Base-by-base conservation (phyloP, 768 basidiomycete species). In the Kwoniella sp. region DNA sequence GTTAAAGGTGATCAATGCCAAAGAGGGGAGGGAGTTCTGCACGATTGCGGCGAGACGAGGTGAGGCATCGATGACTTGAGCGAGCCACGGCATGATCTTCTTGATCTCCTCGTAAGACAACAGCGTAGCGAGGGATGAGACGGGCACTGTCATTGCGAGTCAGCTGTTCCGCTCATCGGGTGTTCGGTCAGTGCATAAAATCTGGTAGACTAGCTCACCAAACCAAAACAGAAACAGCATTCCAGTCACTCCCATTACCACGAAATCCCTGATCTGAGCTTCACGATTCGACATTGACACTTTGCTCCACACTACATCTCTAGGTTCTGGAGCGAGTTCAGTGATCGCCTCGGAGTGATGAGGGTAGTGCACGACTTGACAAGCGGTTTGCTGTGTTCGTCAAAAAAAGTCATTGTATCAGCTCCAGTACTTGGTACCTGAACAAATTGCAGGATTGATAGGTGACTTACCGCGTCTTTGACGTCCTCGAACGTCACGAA, bases 401-500 rank as follows among this genome's bases (percentile, higher is more conserved):
- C n/a, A n/a, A n/a, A n/a, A n/a, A 45, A 48, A 45, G 34, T 7
- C 15, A 20, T 34, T 52, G 11, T 52, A 9, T 26, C 11, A 11
- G 11, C 13, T 52, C 23, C 25, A 52, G 11, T 9, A 12, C 13
- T 11, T 52, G 51, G 23, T 25, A 52, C 9, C 25, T 25, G 23
- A 11, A 12, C 29, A 11, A 25, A 4, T 11, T 13, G 29, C 30
- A 17, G 13, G 54, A n/a, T n/a, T n/a, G n/a, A n/a, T n/a, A n/a
- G n/a, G n/a, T 20, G 22, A 83, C 90, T 76, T 78, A 93, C 92
- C 26, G 93, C 92, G 71, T 89, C 89, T 0, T 91, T 90, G 87
- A 94, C 91, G 75, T 92, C 92, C 82, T 96, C 92, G 72, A 99
- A 97, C 0, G 96, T 98, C 22, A 98, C 90, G 74, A 98, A 99